Base-by-base conservation (phyloP, 371 early-diverging fungal species). In the Choanephora cucurbitarum region DNA sequence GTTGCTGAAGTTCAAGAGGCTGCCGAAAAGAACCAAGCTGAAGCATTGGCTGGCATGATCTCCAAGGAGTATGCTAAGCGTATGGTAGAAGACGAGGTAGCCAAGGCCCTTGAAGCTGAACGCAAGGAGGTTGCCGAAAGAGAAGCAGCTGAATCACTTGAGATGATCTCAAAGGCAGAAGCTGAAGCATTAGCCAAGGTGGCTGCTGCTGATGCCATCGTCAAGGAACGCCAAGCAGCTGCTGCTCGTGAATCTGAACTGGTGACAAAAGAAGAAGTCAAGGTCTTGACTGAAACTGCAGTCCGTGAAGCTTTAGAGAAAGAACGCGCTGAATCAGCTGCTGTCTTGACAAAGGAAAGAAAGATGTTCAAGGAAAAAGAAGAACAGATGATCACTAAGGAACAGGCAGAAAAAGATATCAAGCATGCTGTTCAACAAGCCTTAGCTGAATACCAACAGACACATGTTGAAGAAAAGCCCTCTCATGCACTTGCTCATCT, bases 121-220 rank as follows among this genome's bases (percentile, higher is more conserved):
- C 40, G 65, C 40, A 65, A 60, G 21, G 57, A 52, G 24, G 53
- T 46, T 0, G 52, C 49, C 7, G 22, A 60, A 31, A 42, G 54
- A 17, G 66, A 65, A 52, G 66, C 56, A 45, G 32, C 34, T 0
- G 59, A 62, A 19, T 46, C 49, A 0, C 55, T 58, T 9, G 44
- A 55, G 17, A 67, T 67, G 67, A 67, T 67, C 2, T 67, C 67
- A 1, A 62, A 62, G 40, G 60, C 52, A 6, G 67, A 67, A 18
- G 62, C 67, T 0, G 62, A 59, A 23, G 59, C 59, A 3, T 18
- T 67, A 11, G 63, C 62, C 6, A 62, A 67, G 47, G 56, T 62
- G 11, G 62, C 62, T 5, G 67, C 59, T 14, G 67, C 62, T 7
- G 67, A 67, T 46, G 67, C 67, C 8, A 62, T 67, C 34, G 60